Evolutionary conservation across 2,329 filamentous ascomycete genomes (phyloP), one percentile per base, ranked within the genome.

Genomic region (Harringtonia aguacate): DNA sequence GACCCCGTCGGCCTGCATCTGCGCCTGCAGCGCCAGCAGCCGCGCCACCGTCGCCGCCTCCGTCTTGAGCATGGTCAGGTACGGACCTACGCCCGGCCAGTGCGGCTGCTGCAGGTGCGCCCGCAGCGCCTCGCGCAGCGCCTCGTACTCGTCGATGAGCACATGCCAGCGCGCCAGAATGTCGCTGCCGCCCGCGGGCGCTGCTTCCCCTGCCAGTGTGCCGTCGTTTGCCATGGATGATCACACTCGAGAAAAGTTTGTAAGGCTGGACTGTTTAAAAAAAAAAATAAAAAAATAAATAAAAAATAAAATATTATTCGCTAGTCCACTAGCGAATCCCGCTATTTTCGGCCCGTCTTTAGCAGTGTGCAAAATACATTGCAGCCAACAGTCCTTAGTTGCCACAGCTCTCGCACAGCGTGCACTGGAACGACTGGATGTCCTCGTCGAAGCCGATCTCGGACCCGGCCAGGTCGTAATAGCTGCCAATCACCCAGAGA

Each of bases 1-100:
- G 6, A 34, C 44, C 27, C 14, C n/a, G 15, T 15, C 31, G 4
- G 9, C 27, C 10, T 22, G n/a, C n/a, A 12, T 29, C 14, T 20
- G 24, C 24, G 24, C 8, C 4, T 7, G 13, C 15, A 8, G 7
- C 8, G 15, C 36, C 17, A 43, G 12, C 9, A 45, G 28, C 24
- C 39, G 33, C 14, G 24, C 43, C 1, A 39, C 33, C 24, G 31
- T 18, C 1, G 46, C 34, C 14, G 48, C 46, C 37, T 52, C 50
- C 4, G 33, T 28, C 24, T 33, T 34, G 22, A 52, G 46, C 41
- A 47, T 43, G 1, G 37, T 31, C 17, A 52, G 43, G 37, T 47
- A 48, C 13, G 45, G 42, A 24, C 43, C 44, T 4, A 53, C 39
- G n/a, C 51, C 50, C 21, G 48, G 48, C 48, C 43, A 50, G 29